These are phyloP conservation scores for Vickermania spadyakhi DNA, from an alignment of 208 protist genomes.

Conservation along the genomic window DNA sequence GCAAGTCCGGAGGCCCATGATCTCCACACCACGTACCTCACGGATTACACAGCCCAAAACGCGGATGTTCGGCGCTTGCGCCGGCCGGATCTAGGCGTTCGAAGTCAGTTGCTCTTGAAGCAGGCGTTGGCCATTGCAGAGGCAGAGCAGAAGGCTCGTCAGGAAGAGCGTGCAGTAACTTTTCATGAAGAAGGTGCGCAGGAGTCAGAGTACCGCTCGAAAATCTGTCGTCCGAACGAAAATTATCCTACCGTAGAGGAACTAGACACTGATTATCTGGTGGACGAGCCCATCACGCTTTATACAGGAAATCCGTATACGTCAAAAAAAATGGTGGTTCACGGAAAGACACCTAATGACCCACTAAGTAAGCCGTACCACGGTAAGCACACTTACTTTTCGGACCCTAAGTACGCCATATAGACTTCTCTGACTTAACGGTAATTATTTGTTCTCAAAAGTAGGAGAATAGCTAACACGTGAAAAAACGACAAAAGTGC, in stretches of 20 bases:
- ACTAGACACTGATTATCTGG: constrained; percentile 55
- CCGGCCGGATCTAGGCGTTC: constrained; percentile 56
- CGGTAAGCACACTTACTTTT: constrained; percentile 80
- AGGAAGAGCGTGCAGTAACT: not conserved
- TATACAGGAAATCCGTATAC: constrained; percentile 78
- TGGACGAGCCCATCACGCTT: constrained; percentile 74
- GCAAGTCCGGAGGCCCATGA: constrained; percentile 30
- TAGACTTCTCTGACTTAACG: too few species aligned
- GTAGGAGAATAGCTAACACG: too few species aligned
- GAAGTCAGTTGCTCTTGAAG: constrained; percentile 45
- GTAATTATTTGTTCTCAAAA: too few species aligned
- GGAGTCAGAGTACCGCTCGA: constrained; percentile 29
- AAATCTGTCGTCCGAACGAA: constrained; percentile 31
- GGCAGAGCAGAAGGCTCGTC: constrained; percentile 12
- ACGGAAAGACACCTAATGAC: constrained; percentile 75
- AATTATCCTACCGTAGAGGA: constrained; percentile 42
- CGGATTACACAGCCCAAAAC: constrained; percentile 52
- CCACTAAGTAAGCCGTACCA: constrained; percentile 39
- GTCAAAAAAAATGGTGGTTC: constrained; percentile 74
- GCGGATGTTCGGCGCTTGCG: constrained; percentile 38
- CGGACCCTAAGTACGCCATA: constrained; percentile 64
- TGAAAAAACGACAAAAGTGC: too few species aligned
- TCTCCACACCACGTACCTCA: constrained; percentile 52
- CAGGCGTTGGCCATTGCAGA: constrained; percentile 40
- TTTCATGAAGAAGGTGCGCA: constrained; percentile 6